phyloP scores from a whole-genome alignment of 2,329 filamentous ascomycete genomes.

The Colletotrichum echinochloae region DNA sequence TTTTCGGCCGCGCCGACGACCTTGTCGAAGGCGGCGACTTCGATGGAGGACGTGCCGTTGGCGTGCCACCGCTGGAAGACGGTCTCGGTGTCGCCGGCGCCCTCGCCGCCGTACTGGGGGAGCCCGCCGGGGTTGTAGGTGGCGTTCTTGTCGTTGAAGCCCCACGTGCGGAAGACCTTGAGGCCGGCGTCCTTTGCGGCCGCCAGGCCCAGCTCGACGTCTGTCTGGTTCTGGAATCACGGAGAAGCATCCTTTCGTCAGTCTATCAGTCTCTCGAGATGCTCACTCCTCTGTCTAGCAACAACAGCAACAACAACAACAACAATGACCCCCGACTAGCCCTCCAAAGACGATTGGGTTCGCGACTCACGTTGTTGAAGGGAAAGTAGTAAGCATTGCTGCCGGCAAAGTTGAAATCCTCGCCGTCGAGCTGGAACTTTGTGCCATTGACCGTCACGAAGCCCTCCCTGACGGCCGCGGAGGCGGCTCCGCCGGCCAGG shows the following conservation, averaged over 20 bases:
- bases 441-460: conserved; percentile 63
- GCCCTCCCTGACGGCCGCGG: conserved; percentile 46
- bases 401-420: conserved; percentile 68
- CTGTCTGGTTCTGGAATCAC: conserved; percentile 60
- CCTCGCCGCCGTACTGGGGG: conserved; percentile 64
- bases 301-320: too few relatives aligned
- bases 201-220: conserved; percentile 58
- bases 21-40: conserved; percentile 59
- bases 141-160: conserved; percentile 67
- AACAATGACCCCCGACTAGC: too few relatives aligned
- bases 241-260: too few relatives aligned
- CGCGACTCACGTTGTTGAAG: conserved; percentile 59
- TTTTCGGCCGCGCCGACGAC: conserved; percentile 61
- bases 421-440: conserved; percentile 65
- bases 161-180: conserved; percentile 68
- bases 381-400: conserved; percentile 69
- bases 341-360: neutral
- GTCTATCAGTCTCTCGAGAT: too few relatives aligned
- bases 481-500: conserved; percentile 33
- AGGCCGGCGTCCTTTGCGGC: conserved; percentile 62
- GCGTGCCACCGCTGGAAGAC: conserved; percentile 59
- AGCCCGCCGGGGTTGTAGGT: conserved; percentile 59
- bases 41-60: conserved; percentile 60
- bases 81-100: conserved; percentile 57
- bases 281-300: too few relatives aligned